Evolutionary conservation across 176 grass and related monocot genomes (phyloP).

Genomic region (Sorghum bicolor): Sorghum_bicolor_NCBIv3 NC_012873.2:8267501-8268000

Average conservation of each 20-base stretch:
- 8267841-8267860: conserved; percentile 54
- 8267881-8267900: neutral
- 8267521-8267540: conserved; percentile 65
- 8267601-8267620: too few species aligned
- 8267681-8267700: conserved; percentile 52
- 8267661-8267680: conserved; percentile 31
- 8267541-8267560: conserved; percentile 53
- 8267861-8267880: conserved; percentile 7
- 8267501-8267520: conserved; percentile 51
- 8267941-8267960: neutral
- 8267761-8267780: conserved; percentile 42
- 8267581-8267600: too few species aligned
- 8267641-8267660: too few species aligned
- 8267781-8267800: conserved; percentile 25
- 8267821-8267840: conserved; percentile 60
- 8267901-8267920: too few species aligned
- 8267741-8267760: conserved; percentile 45
- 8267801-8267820: conserved; percentile 32
- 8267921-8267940: neutral
- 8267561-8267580: too few species aligned
- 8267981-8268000: conserved; percentile 33
- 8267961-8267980: conserved; percentile 17
- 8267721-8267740: conserved; percentile 51
- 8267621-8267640: conserved; percentile 39
- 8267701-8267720: conserved; percentile 68